Base-by-base conservation (phyloP, 208 protist genomes). In the Lotmaria passim region DNA sequence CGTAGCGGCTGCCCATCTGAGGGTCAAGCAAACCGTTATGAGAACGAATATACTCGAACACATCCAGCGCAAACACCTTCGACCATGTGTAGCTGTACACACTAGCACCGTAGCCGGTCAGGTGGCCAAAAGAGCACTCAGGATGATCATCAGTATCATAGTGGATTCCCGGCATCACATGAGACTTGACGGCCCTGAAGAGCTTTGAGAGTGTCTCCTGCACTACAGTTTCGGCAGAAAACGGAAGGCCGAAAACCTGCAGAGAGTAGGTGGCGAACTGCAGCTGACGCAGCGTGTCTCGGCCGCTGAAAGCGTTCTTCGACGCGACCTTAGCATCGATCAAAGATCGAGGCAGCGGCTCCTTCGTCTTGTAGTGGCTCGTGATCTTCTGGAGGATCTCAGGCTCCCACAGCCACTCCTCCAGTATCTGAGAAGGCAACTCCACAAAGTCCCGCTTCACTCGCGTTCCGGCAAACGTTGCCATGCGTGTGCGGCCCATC, bases 371-470 rank as follows among this genome's bases (percentile, higher is more conserved):
- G 70, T 93, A 95, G 75, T 96, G 90, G 24, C 61, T 78, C 19
- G 86, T 91, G 60, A 97, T 89, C 33, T 75, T 79, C 64, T 87
- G 71, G 33, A 97, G 63, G 38, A 96, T 88, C 53, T 88, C 79
- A 14, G 79, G 77, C 44, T 97, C 79, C 91, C 94, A 98, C 39
- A 90, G 74, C 87, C 91, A 98, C 63, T 97, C 88, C 75, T 97
- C 91, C 41, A 96, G 65, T 79, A 95, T 94, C 58, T 96, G 90
- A 15, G 91, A 97, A 5, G 91, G 91, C 28, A 94, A 75, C 79
- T 98, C 91, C 52, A 97, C 87, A 78, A 95, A 97, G 75, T 96
- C 89, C 24, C 86, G 65, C 75, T 94, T 94, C 36, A 95, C 90
- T 43, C 63, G 67, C 33, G 81, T 93, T 26, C 87, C 85, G 24